Base-by-base conservation (phyloP, 2,329 filamentous ascomycete species). In the Orbilia brochopaga region DNA sequence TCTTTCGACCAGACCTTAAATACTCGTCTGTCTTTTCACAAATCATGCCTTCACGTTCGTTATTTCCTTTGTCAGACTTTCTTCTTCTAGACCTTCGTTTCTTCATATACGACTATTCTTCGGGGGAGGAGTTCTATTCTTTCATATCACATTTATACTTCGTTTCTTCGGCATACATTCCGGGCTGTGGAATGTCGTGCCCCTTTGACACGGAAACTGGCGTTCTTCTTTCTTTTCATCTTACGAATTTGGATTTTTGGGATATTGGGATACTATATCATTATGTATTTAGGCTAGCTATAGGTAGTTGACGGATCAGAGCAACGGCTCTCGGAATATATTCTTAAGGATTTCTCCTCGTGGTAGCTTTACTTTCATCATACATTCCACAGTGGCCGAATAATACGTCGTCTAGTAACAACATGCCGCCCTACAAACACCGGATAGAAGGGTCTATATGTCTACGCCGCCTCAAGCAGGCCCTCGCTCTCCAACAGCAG, bases 401-500 rank as follows among this genome's bases (percentile, higher is more conserved):
- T n/a, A n/a, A n/a, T n/a, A n/a, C n/a, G n/a, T n/a, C n/a, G n/a
- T n/a, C n/a, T n/a, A n/a, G n/a, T n/a, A n/a, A n/a, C n/a, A n/a
- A n/a, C n/a, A n/a, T n/a, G n/a, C n/a, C n/a, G n/a, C n/a, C n/a
- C n/a, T n/a, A n/a, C n/a, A n/a, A n/a, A n/a, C n/a, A n/a, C n/a
- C n/a, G n/a, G n/a, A n/a, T n/a, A n/a, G n/a, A n/a, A n/a, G n/a
- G n/a, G n/a, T n/a, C n/a, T n/a, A 32, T 32, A 32, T 8, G 8
- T 54, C 51, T 54, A 27, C 3, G 15, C 27, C 13, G 59, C 37
- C 76, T 97, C 93, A 78, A 99, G 83, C 78, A 96, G 86, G 55
- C 94, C 94, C 78, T 90, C 85, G 79, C 88, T 90, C 86, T 99
- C 94, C 69, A 99, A 84, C 82, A 97, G 82, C 78, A 99, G 84